Conservation (phyloP, 805 yeast species). For the Lipomyces yamadae region DNA sequence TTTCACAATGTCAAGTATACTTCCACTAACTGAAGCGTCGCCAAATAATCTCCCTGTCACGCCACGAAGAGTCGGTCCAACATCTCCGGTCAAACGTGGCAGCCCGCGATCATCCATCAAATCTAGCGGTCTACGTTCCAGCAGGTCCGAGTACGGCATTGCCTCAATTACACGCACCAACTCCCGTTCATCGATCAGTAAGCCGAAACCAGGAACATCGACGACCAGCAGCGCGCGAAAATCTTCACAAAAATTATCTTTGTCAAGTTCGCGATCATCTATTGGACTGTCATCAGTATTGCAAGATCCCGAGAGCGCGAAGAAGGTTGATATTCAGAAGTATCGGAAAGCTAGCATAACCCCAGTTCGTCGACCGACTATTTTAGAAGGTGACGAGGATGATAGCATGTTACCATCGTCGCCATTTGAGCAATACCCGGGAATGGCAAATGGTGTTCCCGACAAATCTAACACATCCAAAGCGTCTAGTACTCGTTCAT, state of each 20-base stretch:
- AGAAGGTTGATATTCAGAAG: background rate
- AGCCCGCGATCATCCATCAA: slow-evolving; percentile 3
- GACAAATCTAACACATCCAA: background rate
- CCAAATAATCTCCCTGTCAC: background rate
- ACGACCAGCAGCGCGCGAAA: background rate
- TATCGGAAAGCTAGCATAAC: background rate
- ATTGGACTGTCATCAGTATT: background rate
- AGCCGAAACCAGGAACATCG: background rate
- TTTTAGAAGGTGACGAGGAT: slow-evolving; percentile 13
- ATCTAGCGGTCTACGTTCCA: slow-evolving; percentile 3
- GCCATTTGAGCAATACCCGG: slow-evolving; percentile 33
- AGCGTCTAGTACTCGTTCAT: background rate
- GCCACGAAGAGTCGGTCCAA: background rate
- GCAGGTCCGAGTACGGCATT: background rate
- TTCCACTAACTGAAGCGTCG: slow-evolving; percentile 11
- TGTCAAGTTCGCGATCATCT: slow-evolving; percentile 6
- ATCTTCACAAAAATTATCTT: background rate
- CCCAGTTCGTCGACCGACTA: slow-evolving; percentile 13
- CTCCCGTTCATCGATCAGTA: background rate
- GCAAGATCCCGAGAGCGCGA: slow-evolving; percentile 3
- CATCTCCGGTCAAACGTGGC: background rate
- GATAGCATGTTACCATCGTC: slow-evolving; percentile 30
- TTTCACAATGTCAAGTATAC: background rate
- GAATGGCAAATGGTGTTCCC: slow-evolving; percentile 1
- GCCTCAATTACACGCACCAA: background rate